phyloP scores from a whole-genome alignment of 148 eudicot species.

The Polygonum maritimum region DNA sequence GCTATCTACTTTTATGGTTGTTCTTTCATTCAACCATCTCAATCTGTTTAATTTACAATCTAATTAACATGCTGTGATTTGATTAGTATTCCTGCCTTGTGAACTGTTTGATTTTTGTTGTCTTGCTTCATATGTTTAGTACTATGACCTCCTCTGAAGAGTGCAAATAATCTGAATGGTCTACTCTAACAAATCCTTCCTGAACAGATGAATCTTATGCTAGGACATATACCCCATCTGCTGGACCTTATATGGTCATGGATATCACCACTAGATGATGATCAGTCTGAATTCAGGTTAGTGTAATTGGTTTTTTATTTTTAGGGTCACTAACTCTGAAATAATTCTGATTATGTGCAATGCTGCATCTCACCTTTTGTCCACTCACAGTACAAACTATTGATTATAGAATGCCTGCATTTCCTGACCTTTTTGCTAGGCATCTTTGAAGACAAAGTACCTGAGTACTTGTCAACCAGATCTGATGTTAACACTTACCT shows the following conservation, averaged over 20 bases:
- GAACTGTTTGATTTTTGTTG: neutral
- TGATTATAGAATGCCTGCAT: neutral
- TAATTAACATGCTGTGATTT: neutral
- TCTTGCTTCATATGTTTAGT: neutral
- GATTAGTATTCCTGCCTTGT: neutral
- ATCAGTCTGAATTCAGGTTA: conserved; percentile 66
- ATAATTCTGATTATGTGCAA: neutral
- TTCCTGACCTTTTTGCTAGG: neutral
- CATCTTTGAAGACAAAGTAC: neutral
- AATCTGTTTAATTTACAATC: neutral
- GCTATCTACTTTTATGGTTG: neutral
- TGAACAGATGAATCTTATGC: conserved; percentile 90
- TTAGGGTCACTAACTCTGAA: neutral
- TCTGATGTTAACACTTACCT: neutral
- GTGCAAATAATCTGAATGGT: neutral
- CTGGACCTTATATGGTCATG: conserved; percentile 86
- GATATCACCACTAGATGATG: conserved; percentile 89
- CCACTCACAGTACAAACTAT: neutral
- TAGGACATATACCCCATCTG: conserved; percentile 68
- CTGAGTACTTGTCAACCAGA: neutral
- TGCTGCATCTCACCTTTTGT: neutral
- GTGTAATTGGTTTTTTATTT: neutral
- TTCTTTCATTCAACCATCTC: neutral
- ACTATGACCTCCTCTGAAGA: neutral
- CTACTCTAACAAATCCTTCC: neutral